phyloP scores from a whole-genome alignment of 2,329 filamentous ascomycete species.

The Cryphonectria nitschkei region DNA sequence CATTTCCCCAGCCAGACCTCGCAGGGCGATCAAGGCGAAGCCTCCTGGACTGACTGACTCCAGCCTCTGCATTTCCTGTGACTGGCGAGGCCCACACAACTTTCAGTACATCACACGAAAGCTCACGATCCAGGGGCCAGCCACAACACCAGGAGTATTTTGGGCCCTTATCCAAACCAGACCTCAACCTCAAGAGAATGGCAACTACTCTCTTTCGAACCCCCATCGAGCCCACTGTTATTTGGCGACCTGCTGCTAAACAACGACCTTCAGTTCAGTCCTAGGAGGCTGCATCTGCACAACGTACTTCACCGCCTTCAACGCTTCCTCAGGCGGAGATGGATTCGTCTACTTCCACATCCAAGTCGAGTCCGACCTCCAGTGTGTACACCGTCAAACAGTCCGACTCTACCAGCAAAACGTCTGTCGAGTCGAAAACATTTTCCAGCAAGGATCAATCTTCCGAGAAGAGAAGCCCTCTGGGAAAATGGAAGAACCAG shows the following conservation, averaged over 20 bases:
- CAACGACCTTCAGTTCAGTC: conserved; percentile 42
- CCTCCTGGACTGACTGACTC: too few species aligned
- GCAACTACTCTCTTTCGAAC: conserved; percentile 45
- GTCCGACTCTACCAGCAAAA: conserved; percentile 41
- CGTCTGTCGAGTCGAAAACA: conserved; percentile 47
- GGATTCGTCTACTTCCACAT: conserved; percentile 27
- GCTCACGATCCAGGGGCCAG: conserved; percentile 24
- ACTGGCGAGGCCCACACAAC: conserved; percentile 16
- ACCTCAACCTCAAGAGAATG: conserved; percentile 38
- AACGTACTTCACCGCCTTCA: conserved; percentile 28
- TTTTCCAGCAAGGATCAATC: conserved; percentile 37
- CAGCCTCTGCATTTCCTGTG: conserved; percentile 26
- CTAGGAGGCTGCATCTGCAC: conserved; percentile 36
- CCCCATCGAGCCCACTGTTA: conserved; percentile 46
- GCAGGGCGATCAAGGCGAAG: background rate
- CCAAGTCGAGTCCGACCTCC: conserved; percentile 34
- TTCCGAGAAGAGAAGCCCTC: conserved; percentile 36
- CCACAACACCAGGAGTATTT: conserved; percentile 22
- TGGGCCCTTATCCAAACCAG: background rate
- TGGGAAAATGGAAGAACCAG: conserved; percentile 32
- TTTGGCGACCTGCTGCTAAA: conserved; percentile 46
- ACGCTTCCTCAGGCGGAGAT: conserved; percentile 15
- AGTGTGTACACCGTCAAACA: conserved; percentile 31
- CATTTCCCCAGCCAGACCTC: background rate
- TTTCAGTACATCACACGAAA: conserved; percentile 14